phyloP scores from a whole-genome alignment of 768 basidiomycete genomes.

The Termitomyces eurrhizus region DNA sequence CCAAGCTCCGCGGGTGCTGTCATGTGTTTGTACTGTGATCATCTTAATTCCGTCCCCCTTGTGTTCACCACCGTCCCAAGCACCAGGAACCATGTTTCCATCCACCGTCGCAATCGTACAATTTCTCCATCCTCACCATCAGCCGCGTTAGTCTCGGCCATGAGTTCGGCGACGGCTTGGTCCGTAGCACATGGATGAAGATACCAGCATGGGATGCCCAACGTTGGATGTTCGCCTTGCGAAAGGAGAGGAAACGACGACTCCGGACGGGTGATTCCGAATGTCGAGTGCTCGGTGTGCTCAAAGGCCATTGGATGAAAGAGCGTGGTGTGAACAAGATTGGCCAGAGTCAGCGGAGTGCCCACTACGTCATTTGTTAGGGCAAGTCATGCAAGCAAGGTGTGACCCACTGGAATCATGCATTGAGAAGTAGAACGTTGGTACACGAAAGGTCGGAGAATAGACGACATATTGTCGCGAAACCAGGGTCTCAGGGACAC shows the following conservation, averaged over 20 bases:
- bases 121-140: slow-evolving; percentile 16
- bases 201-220: slow-evolving; percentile 76
- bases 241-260: slow-evolving; percentile 74
- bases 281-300: slow-evolving; percentile 43
- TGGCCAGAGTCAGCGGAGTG: slow-evolving; percentile 50
- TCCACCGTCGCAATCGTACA: slow-evolving; percentile 40
- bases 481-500: slow-evolving; percentile 30
- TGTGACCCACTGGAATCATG: slow-evolving; percentile 60
- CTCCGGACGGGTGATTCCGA: slow-evolving; percentile 46
- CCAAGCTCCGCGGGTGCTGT: slow-evolving; percentile 17
- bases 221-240: slow-evolving; percentile 82
- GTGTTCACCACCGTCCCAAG: slow-evolving; percentile 62
- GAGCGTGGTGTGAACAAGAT: slow-evolving; percentile 54
- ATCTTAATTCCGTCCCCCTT: slow-evolving; percentile 16
- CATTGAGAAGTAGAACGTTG: slow-evolving; percentile 78
- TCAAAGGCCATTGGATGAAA: slow-evolving; percentile 49
- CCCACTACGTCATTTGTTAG: slow-evolving; percentile 47
- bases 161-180: slow-evolving; percentile 61
- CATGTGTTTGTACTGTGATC: slow-evolving; percentile 13
- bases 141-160: slow-evolving; percentile 40
- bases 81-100: slow-evolving; percentile 79
- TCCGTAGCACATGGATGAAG: slow-evolving; percentile 85
- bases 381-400: neutral
- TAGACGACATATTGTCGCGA: slow-evolving; percentile 68
- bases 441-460: slow-evolving; percentile 78